Evolutionary conservation across 306 rosid genomes (phyloP), one percentile per base, ranked within the genome.

Genomic region (Mimosa pudica): DNA sequence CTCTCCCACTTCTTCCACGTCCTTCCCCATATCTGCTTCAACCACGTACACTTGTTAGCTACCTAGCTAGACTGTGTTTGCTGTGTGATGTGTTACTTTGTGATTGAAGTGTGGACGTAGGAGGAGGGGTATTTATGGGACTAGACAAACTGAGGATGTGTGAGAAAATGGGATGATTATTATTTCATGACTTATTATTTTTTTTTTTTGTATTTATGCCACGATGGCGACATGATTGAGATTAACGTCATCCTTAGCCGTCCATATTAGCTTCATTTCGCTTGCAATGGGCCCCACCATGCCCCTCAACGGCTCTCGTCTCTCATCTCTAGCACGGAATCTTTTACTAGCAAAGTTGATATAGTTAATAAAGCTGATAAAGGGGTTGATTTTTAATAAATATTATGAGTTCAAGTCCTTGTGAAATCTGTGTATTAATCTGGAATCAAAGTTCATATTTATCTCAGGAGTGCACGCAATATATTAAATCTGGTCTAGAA

Each of bases 1-100:
- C 85, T 92, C 97, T 1, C 73, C 61, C 2, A 78, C 92, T 69
- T 91, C 92, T 69, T 91, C 98, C 7, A 92, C 90, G 81, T 94
- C 97, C 66, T 94, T 94, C 2, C 82, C 83, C 98, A 94, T 48
- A 38, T 90, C 8, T 24, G 6, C 14, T 18, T 20, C 12, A 55
- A 55, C 24, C n/a, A 55, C 58, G 30, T 7, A 5, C 24, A 7
- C 61, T 17, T 24, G 30, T 24, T 0, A 16, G 58, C 42, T 38
- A 38, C 5, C 42, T 38, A 38, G 42, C 3, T 38, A 38, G 20
- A 18, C 58, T 52, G 58, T 7, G 61, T 30, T 57, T 12, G 41
- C 30, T 30, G 41, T 30, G 67, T 61, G 12, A 4, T 10, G 5
- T 7, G 67, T 20, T 24, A 14, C 14, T 36, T 30, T 61, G 68